Percentiles rank a stretch among this genome's conserved stretches.
These are phyloP conservation scores for Flueggea neowawraea DNA, from an alignment of 441 rosid genomes.

Conservation along the genomic window DNA sequence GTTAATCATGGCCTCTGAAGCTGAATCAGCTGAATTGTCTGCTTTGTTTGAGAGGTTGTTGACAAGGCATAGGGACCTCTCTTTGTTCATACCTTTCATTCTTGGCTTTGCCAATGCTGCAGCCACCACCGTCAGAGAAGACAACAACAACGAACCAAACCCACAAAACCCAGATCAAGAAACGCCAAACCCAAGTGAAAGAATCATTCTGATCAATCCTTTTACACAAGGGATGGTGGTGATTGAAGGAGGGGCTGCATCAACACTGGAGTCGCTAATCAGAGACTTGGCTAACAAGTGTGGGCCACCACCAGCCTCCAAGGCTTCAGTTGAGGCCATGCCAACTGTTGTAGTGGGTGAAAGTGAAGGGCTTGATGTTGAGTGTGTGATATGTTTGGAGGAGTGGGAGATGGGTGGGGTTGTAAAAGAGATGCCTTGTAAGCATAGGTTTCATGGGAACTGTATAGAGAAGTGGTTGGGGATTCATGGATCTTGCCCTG, in stretches of 20 bases:
- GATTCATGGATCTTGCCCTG: slow-evolving; percentile 77
- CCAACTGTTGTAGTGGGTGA: slow-evolving; percentile 41
- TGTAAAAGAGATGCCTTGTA: slow-evolving; percentile 86
- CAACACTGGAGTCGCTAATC: slow-evolving; percentile 35
- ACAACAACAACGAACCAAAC: not conserved
- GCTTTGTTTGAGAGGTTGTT: slow-evolving; percentile 29
- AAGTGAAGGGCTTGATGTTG: slow-evolving; percentile 14
- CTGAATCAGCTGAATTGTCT: slow-evolving; percentile 26
- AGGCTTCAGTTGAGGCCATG: slow-evolving; percentile 61
- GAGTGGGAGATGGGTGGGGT: slow-evolving; percentile 49
- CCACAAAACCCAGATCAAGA: slow-evolving; percentile 16
- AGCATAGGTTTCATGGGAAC: slow-evolving; percentile 63
- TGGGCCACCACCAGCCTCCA: slow-evolving; percentile 74
- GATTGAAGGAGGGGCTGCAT: no score
- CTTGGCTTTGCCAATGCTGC: no score
- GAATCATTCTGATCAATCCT: no score
- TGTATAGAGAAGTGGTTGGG: slow-evolving; percentile 84
- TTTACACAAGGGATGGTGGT: slow-evolving; percentile 17
- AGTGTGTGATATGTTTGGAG: slow-evolving; percentile 75
- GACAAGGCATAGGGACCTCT: slow-evolving; percentile 41
- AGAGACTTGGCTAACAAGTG: slow-evolving; percentile 24
- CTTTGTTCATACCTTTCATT: slow-evolving; percentile 44
- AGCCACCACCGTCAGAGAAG: no score
- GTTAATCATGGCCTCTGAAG: slow-evolving; percentile 33
- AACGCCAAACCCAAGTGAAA: slow-evolving; percentile 13